Evolutionary conservation across 805 yeast genomes (phyloP), one percentile per base, ranked within the genome.

Genomic region (Kazachstania africana): DNA sequence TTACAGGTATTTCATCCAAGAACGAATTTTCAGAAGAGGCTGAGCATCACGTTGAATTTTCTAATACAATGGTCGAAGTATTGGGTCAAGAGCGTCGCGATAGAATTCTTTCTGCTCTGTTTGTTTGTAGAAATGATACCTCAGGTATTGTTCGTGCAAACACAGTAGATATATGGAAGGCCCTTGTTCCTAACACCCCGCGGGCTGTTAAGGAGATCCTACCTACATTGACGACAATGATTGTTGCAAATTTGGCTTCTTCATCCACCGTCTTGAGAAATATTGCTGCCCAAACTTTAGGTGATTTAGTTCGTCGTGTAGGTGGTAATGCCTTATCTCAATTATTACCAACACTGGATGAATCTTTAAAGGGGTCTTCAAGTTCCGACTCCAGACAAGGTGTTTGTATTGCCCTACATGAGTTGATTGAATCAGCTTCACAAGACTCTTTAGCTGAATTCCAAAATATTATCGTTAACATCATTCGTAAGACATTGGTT

Each of bases 91-190:
- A 80, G 5, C 81, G 95, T 51, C 78, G 96, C 50, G 94, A 85
- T 53, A 73, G 84, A 36, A 69, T 91, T 24, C 63, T 91, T 45
- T 72, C 96, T 1, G 66, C 87, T n/a, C 63, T 91, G 44, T 91
- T 85, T 56, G 75, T 91, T 21, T 87, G 96, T 57, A 85, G 98
- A 56, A 82, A 94, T 10, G 99, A 91, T 63, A 72, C 76, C 24
- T 72, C 91, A 24, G 83, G 83, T 44, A 67, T 76, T 42, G 99
- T 91, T 17, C 76, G 98, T 47, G 75, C 75, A 42, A 81, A 94
- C 16, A 77, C 97, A 9, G 73, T 83, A 37, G 95, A 91, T 47
- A 84, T 91, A 28, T 91, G 99, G 99, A 87, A 87, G 60, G 84
- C 95, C 0, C 65, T 91, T 50, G 96, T 91, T 31, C 81, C 94